Base-by-base conservation (phyloP, 805 yeast species). In the Wickerhamomyces xylosicus region DNA sequence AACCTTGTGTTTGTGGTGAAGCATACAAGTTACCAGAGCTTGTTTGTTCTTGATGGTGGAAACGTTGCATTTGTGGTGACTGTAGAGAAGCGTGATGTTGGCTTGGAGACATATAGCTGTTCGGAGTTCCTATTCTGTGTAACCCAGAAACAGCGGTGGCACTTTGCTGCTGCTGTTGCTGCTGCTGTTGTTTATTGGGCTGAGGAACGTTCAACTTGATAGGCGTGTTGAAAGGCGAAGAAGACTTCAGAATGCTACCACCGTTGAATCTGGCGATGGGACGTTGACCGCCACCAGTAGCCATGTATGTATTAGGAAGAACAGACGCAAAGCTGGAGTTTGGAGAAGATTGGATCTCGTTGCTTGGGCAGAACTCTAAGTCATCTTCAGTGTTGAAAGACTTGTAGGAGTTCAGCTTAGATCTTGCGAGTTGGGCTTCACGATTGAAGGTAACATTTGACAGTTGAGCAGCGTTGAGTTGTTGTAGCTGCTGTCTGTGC, bases 311-410 rank as follows among this genome's bases (percentile, higher is more conserved):
- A 28, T 7, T 7, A 5, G 31, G 16, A 28, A 28, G 16, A 5
- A 28, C 6, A 15, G 31, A 28, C 16, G 31, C 6, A 13, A 8
- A 28, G n/a, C 13, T 28, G 16, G 16, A 28, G n/a, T 13, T 14
- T 15, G 31, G 31, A 28, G 38, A 28, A 34, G 33, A 15, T 13
- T 19, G 22, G 20, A 34, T 19, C 13, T 8, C 32, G 21, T 47
- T 41, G 16, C 54, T 59, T 8, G 84, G 84, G 47, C 79, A 77
- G 56, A 83, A 83, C 59, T 79, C 89, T 37, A 71, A 53, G 56
- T 82, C 90, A 47, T 81, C 84, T 54, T 77, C 85, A 32, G 67
- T 53, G 47, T 79, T 87, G 55, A 82, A 79, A 31, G 85, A 78
- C 48, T 82, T 72, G 50, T 78, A 74, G 31, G 77, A 69, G 47